Evolutionary conservation across 345 rosid genomes (phyloP).

Genomic region (Heritiera fomes): DNA sequence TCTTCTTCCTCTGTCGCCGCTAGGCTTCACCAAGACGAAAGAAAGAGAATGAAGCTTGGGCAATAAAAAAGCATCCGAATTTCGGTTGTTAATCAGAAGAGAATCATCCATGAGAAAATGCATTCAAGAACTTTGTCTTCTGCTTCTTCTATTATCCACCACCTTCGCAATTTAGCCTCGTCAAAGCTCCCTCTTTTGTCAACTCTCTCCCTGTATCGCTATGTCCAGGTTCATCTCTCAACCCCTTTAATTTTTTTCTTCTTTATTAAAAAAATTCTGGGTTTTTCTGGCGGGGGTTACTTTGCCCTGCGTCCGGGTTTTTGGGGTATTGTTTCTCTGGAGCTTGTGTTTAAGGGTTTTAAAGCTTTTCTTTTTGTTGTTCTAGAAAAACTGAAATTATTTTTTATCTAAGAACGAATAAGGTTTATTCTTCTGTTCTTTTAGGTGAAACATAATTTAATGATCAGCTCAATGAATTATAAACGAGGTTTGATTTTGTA

Average conservation of each 20-base stretch:
- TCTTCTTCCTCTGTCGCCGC: not conserved
- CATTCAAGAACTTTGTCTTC: constrained; percentile 25
- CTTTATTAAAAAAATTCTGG: not conserved
- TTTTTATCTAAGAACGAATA: not conserved
- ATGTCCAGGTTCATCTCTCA: constrained; percentile 53
- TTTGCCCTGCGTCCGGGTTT: not conserved
- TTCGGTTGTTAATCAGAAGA: not conserved
- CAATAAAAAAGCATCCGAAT: too few species aligned
- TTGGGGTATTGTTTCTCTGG: not conserved
- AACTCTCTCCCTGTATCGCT: constrained; percentile 28
- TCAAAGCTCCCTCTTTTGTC: not conserved
- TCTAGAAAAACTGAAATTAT: not conserved
- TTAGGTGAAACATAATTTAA: not conserved
- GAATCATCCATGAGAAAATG: constrained; percentile 45
- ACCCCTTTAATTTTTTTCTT: not conserved
- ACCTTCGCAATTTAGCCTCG: not conserved
- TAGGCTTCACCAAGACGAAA: not conserved
- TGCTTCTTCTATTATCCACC: constrained; percentile 1
- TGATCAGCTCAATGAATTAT: not conserved
- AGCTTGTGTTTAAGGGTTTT: not conserved
- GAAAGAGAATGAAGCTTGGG: not conserved
- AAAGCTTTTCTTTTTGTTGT: not conserved
- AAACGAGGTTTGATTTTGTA: not conserved
- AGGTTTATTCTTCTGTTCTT: not conserved
- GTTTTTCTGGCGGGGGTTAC: not conserved